Conservation (phyloP, 1,284 basidiomycete genomes). For the Ceratobasidium papillatum region DNA sequence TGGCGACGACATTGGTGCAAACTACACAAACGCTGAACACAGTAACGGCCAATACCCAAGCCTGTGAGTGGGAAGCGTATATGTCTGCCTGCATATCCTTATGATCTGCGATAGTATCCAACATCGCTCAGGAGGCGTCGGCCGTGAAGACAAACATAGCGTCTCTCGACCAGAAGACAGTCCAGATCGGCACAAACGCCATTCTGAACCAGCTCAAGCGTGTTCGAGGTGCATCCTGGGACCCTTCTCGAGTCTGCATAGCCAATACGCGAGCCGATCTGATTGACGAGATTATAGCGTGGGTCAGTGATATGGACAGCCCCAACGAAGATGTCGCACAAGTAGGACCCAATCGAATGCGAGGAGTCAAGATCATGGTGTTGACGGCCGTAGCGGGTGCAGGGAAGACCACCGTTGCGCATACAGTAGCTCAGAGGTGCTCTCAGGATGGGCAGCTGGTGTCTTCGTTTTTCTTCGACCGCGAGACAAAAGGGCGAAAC, state of each 20-base stretch:
- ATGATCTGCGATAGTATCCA: background rate
- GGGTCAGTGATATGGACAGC: background rate
- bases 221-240: conserved; percentile 3
- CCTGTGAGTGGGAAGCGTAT: background rate
- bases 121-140: background rate
- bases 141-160: background rate
- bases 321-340: background rate
- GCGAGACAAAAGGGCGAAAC: background rate
- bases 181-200: background rate
- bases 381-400: conserved; percentile 45
- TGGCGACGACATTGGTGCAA: background rate
- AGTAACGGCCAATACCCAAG: background rate
- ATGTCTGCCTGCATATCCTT: background rate
- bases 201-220: background rate
- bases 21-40: background rate
- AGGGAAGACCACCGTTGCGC: conserved; percentile 33
- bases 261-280: background rate
- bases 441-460: background rate
- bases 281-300: background rate
- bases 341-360: background rate
- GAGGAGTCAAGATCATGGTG: background rate
- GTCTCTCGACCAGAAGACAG: background rate
- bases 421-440: background rate
- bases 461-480: conserved; percentile 41
- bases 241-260: background rate